These are phyloP conservation scores for Kuraishia molischiana DNA, from an alignment of 805 yeast species.

Conservation along the genomic window DNA sequence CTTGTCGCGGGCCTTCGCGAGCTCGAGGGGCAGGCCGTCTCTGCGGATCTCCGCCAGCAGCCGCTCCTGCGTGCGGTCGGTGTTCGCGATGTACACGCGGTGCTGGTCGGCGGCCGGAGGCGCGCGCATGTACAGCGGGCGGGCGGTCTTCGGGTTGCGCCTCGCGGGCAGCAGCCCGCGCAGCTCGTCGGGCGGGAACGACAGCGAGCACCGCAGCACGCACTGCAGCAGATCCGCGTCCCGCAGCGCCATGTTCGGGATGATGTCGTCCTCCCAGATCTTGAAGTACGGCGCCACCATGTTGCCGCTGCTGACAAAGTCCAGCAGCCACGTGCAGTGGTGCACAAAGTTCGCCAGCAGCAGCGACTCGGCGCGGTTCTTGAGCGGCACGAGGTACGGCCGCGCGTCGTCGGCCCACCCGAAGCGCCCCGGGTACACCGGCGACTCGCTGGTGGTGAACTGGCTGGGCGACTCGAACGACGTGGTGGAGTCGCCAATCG, in stretches of 20 bases:
- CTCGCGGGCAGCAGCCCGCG: neutral
- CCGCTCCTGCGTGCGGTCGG: neutral
- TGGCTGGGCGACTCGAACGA: neutral
- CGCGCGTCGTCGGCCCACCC: too few species aligned
- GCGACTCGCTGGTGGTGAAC: neutral
- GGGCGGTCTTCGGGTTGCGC: neutral
- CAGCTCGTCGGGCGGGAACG: neutral
- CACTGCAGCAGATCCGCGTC: constrained; percentile 1
- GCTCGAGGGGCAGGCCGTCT: neutral
- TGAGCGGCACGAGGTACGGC: neutral
- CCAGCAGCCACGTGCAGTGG: constrained; percentile 5
- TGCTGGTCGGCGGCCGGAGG: neutral
- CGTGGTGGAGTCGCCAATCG: neutral
- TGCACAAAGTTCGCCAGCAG: constrained; percentile 1
- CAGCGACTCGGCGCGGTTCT: neutral
- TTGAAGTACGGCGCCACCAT: constrained; percentile 11
- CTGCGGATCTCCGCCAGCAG: neutral
- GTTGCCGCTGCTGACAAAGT: constrained; percentile 5
- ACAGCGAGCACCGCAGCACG: neutral
- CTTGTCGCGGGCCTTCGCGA: neutral
- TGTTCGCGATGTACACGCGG: neutral
- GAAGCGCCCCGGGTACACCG: neutral
- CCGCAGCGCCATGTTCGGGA: constrained; percentile 1
- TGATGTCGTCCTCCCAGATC: constrained; percentile 1
- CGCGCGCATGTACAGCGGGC: neutral